These are phyloP conservation scores for Axilococcus clingmanii DNA, from an alignment of 139 green algal genomes.

Conservation along the genomic window DNA sequence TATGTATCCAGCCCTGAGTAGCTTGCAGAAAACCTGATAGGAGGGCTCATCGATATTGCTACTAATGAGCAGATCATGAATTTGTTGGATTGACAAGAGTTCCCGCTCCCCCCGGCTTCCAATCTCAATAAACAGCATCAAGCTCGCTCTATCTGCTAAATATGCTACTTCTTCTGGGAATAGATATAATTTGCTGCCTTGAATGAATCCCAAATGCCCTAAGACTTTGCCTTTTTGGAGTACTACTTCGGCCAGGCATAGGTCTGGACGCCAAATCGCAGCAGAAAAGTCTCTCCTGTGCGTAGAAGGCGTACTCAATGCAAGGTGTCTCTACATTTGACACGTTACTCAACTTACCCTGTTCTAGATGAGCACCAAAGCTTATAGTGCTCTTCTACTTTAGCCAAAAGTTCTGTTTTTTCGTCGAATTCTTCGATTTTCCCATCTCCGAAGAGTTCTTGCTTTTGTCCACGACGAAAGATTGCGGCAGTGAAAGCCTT, in stretches of 20 bases:
- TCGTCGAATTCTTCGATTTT: neutral
- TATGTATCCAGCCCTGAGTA: constrained; percentile 28
- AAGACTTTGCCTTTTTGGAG: constrained; percentile 21
- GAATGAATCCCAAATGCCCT: constrained; percentile 14
- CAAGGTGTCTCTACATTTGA: too few species aligned
- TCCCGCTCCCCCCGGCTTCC: neutral
- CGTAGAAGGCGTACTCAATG: too few species aligned
- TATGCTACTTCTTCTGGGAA: constrained; percentile 16
- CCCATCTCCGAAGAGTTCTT: constrained; percentile 19
- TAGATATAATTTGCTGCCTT: constrained; percentile 18
- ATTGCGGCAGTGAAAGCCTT: constrained; percentile 17
- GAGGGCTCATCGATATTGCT: constrained; percentile 1
- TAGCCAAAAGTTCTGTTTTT: constrained; percentile 6
- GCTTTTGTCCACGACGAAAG: constrained; percentile 20
- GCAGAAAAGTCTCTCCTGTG: constrained; percentile 21
- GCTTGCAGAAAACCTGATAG: constrained; percentile 27
- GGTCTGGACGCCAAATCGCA: constrained; percentile 24
- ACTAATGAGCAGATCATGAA: constrained; percentile 11
- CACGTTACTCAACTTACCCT: constrained; percentile 24
- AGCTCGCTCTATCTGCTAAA: constrained; percentile 24
- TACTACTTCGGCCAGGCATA: constrained; percentile 23
- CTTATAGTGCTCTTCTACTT: constrained; percentile 13
- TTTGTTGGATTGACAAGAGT: constrained; percentile 16
- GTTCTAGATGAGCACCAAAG: constrained; percentile 10
- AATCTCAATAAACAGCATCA: constrained; percentile 24